Evolutionary conservation across 352 stramenopile genomes (phyloP).

Genomic region (Phytophthora constricta): DNA sequence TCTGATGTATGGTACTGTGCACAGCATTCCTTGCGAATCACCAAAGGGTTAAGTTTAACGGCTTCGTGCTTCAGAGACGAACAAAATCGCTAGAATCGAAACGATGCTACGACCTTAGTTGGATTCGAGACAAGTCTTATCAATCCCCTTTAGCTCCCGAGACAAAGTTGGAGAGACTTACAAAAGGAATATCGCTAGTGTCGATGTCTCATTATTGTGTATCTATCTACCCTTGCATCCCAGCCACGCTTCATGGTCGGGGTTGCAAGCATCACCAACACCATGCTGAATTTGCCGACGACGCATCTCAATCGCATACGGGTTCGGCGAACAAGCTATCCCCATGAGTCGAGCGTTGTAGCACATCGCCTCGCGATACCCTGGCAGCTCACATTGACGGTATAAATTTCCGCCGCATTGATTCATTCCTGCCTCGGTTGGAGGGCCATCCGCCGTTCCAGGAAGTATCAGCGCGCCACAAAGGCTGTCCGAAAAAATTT

Average conservation of each 20-base stretch:
- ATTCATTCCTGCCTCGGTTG: not conserved
- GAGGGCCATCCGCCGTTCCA: not conserved
- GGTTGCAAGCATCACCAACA: constrained; percentile 17
- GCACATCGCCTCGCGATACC: constrained; percentile 20
- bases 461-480: constrained; percentile 3
- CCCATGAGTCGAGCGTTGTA: constrained; percentile 38
- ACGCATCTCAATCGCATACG: constrained; percentile 27
- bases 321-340: constrained; percentile 22
- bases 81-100: too few relatives aligned
- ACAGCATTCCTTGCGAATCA: too few relatives aligned
- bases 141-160: too few relatives aligned
- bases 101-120: too few relatives aligned
- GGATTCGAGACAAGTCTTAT: too few relatives aligned
- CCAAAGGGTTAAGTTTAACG: too few relatives aligned
- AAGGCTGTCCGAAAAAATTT: constrained; percentile 5
- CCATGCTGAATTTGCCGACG: constrained; percentile 13
- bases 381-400: constrained; percentile 9
- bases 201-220: too few relatives aligned
- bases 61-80: too few relatives aligned
- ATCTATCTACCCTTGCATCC: constrained; percentile 21
- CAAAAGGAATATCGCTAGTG: too few relatives aligned
- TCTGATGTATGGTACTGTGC: too few relatives aligned
- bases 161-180: too few relatives aligned
- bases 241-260: constrained; percentile 19
- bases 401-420: constrained; percentile 36